Base-by-base conservation (phyloP, 2,329 filamentous ascomycete genomes). In the Aspergillus uvarum region DNA sequence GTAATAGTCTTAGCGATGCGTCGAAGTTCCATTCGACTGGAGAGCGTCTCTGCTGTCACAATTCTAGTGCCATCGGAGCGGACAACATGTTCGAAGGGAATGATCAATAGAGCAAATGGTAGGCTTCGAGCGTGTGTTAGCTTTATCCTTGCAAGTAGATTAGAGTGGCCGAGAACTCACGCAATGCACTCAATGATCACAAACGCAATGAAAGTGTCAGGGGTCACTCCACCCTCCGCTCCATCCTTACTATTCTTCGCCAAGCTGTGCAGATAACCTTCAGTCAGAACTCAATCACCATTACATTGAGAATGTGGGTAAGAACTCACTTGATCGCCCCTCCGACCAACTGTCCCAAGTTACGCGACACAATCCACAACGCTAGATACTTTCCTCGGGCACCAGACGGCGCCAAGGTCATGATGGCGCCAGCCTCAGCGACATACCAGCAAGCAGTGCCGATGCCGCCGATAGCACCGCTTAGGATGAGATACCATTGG, bases 391-490 rank as follows among this genome's bases (percentile, higher is more conserved):
- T 81, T 5, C 80, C 80, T 56, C 80, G 78, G 19, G 79, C 74
- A 22, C 77, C 73, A 0, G 79, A 74, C 4, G 80, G 80, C 0
- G 80, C 79, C 21, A 82, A 73, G 0, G 79, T 80, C 77, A 82
- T 80, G 64, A 82, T 81, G 4, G 77, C 74, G 14, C 80, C 80
- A 1, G 79, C 78, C 60, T 82, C 80, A 0, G 80, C 80, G 8
- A 82, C 80, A 59, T 82, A 82, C 80, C 79, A 81, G 47, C 77
- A 80, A 1, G 79, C 80, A 6, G 75, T 78, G 4, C 77, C 77
- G 10, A 77, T 69, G 2, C 76, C 77, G 14, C 70, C 72, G 42
- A 78, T 67, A 52, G 73, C 73, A 44, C 75, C 75, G 8, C 74
- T 74, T 6, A 78, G 67, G 50, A 79, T 76, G n/a, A 78, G 74